A percentile compares a stretch with the other conserved stretches of the same genome.
Evolutionary conservation across 176 grass and related monocot genomes (phyloP).

Genomic region (Hordeum vulgare): DNA sequence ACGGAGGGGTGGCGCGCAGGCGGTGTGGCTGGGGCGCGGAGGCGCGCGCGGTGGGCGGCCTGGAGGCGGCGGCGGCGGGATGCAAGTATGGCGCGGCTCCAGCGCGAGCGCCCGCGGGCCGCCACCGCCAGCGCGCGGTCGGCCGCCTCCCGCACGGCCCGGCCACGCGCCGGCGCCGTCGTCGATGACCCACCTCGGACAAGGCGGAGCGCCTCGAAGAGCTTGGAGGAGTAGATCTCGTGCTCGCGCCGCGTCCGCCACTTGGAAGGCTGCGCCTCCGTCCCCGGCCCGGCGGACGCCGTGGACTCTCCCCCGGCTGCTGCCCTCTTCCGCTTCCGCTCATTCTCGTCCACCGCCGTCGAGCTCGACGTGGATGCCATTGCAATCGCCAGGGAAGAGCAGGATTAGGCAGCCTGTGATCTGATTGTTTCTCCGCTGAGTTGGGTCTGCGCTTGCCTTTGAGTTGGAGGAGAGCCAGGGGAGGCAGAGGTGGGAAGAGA

Average conservation of each 20-base stretch:
- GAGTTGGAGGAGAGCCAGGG: not conserved
- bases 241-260: slow-evolving; percentile 82
- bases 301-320: not conserved
- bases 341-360: slow-evolving; percentile 12
- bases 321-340: slow-evolving; percentile 38
- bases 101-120: slow-evolving; percentile 59
- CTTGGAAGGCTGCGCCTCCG: slow-evolving; percentile 27
- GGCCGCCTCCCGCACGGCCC: slow-evolving; percentile 68
- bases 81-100: slow-evolving; percentile 85
- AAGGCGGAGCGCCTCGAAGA: slow-evolving; percentile 67
- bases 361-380: slow-evolving; percentile 46
- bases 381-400: not conserved
- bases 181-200: slow-evolving; percentile 29
- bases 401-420: not conserved
- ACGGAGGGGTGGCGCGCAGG: not conserved
- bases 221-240: slow-evolving; percentile 82
- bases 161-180: slow-evolving; percentile 23
- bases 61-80: slow-evolving; percentile 32
- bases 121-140: slow-evolving; percentile 68
- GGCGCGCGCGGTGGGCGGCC: slow-evolving; percentile 30
- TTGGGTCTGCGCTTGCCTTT: not conserved
- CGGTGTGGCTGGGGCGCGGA: not conserved
- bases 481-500: not conserved
- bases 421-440: not conserved
- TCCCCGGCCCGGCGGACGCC: not conserved